A percentile compares a stretch with the other conserved stretches of the same genome.
These are phyloP conservation scores for Geotrichum reessii DNA, from an alignment of 1,139 yeast species.

Conservation along the genomic window DNA sequence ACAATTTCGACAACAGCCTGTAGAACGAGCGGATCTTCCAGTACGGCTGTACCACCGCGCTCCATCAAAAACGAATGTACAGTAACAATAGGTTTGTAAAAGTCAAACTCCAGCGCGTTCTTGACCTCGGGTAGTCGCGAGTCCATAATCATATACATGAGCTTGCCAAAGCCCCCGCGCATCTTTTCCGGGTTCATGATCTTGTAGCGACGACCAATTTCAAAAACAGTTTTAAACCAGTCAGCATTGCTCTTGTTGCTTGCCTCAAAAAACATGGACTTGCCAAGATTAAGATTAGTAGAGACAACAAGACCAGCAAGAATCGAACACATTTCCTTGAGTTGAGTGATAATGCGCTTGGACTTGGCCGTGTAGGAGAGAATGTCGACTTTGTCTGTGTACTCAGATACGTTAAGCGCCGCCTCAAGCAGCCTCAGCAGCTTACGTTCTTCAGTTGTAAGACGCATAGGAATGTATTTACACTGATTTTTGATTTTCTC, in stretches of 20 bases:
- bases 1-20: slow-evolving; percentile 61
- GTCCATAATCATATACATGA: slow-evolving; percentile 77
- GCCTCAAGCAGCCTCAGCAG: slow-evolving; percentile 58
- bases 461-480: slow-evolving; percentile 57
- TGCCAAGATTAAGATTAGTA: slow-evolving; percentile 61
- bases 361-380: slow-evolving; percentile 57
- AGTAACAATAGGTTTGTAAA: slow-evolving; percentile 62
- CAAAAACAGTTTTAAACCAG: slow-evolving; percentile 63
- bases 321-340: slow-evolving; percentile 67
- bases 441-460: slow-evolving; percentile 60
- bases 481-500: slow-evolving; percentile 44
- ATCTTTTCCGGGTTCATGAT: slow-evolving; percentile 74
- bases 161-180: slow-evolving; percentile 67
- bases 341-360: slow-evolving; percentile 59
- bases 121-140: slow-evolving; percentile 63
- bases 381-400: slow-evolving; percentile 68
- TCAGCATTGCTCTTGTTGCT: slow-evolving; percentile 59
- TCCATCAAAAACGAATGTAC: slow-evolving; percentile 46
- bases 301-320: slow-evolving; percentile 70
- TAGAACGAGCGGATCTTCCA: slow-evolving; percentile 51
- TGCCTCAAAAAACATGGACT: slow-evolving; percentile 49
- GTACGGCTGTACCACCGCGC: slow-evolving; percentile 39
- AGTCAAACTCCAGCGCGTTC: slow-evolving; percentile 62
- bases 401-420: slow-evolving; percentile 68
- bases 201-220: slow-evolving; percentile 68